Evolutionary conservation across 805 yeast species (phyloP).

Genomic region (Wickerhamiella cacticola): DNA sequence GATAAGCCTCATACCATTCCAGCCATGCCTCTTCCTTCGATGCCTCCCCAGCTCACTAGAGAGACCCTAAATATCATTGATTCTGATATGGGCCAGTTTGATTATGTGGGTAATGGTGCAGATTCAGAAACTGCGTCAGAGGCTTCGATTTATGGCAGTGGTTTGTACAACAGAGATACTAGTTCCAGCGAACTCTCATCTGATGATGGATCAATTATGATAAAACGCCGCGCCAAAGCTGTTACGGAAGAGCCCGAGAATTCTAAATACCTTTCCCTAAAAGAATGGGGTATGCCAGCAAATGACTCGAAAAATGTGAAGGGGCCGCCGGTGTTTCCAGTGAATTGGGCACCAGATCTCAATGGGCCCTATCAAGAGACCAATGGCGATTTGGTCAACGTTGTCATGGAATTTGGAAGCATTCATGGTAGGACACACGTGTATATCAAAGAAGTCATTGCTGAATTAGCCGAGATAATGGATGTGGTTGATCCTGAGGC

Average conservation of each 20-base stretch:
- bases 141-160: constrained; percentile 6
- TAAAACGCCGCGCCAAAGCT: not conserved
- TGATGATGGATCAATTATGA: not conserved
- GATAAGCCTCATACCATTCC: constrained; percentile 29
- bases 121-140: constrained; percentile 15
- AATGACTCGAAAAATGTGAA: not conserved
- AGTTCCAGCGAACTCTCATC: constrained; percentile 3
- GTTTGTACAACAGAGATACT: not conserved
- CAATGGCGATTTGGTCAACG: not conserved
- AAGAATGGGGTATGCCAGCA: constrained; percentile 3
- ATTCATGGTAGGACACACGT: not conserved
- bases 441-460: not conserved
- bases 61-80: constrained; percentile 36
- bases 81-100: constrained; percentile 18
- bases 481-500: not conserved
- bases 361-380: not conserved
- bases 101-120: constrained; percentile 13
- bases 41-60: constrained; percentile 46
- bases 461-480: not conserved
- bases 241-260: not conserved
- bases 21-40: constrained; percentile 50
- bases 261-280: constrained; percentile 5
- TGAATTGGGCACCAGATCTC: not conserved
- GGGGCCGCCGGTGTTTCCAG: not conserved
- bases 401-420: not conserved